Percentiles rank a stretch among this genome's conserved stretches.
phyloP scores from a whole-genome alignment of 2,329 filamentous ascomycete species.

The Botryosphaeria dothidea region DNA sequence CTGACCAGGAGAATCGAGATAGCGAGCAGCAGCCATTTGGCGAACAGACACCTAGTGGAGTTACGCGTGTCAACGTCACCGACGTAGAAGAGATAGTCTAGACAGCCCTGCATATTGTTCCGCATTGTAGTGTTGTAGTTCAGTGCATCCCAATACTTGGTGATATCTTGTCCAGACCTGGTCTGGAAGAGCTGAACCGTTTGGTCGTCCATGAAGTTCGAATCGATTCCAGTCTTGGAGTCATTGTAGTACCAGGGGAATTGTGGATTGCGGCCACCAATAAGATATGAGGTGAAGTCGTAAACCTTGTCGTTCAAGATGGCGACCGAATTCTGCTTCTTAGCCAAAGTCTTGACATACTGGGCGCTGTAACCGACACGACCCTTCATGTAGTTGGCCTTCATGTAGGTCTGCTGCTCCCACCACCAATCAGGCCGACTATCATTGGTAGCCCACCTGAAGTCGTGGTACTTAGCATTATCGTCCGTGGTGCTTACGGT shows the following conservation, averaged over 20 bases:
- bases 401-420: constrained; percentile 80
- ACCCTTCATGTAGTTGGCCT: constrained; percentile 80
- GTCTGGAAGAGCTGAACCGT: constrained; percentile 77
- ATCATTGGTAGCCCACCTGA: constrained; percentile 81
- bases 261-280: constrained; percentile 64
- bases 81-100: constrained; percentile 94
- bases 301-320: constrained; percentile 81
- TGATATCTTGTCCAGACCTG: constrained; percentile 76
- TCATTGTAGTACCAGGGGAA: constrained; percentile 30
- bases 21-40: constrained; percentile 84
- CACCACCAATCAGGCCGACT: constrained; percentile 88
- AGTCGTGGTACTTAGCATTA: constrained; percentile 87
- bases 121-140: constrained; percentile 59
- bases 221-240: constrained; percentile 40
- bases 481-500: constrained; percentile 67
- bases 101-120: constrained; percentile 72
- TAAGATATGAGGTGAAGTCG: constrained; percentile 81
- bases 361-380: constrained; percentile 78
- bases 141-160: constrained; percentile 77
- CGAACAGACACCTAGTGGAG: constrained; percentile 80
- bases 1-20: constrained; percentile 77
- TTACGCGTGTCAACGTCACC: constrained; percentile 90
- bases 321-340: constrained; percentile 67
- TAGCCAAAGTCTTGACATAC: constrained; percentile 72
- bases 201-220: constrained; percentile 77